phyloP scores from a whole-genome alignment of 345 rosid genomes.

The Arabidopsis arenosa region DNA sequence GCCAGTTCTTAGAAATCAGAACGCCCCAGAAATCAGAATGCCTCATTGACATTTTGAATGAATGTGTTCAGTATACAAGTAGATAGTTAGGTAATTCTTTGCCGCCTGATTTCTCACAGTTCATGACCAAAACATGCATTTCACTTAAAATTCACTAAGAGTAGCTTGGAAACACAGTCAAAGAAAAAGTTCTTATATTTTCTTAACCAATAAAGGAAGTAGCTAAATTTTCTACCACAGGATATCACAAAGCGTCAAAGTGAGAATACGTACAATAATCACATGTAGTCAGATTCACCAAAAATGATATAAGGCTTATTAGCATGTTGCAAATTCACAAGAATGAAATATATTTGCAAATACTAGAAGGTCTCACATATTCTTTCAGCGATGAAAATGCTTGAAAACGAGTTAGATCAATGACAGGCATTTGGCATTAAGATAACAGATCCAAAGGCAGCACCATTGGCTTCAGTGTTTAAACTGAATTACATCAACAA shows the following conservation, averaged over 20 bases:
- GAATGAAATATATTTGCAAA: not conserved
- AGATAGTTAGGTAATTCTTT: not conserved
- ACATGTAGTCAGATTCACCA: not conserved
- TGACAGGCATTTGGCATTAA: not conserved
- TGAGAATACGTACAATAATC: not conserved
- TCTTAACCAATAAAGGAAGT: not conserved
- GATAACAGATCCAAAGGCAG: not conserved
- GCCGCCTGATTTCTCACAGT: not conserved
- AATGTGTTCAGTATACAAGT: not conserved
- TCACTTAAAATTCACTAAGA: not conserved
- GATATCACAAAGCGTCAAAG: not conserved
- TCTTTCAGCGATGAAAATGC: not conserved
- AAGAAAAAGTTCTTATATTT: not conserved
- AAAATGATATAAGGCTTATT: not conserved
- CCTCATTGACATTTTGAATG: not conserved
- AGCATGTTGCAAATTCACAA: not conserved
- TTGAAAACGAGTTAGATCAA: not conserved
- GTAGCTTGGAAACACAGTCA: not conserved
- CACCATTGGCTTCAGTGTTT: not conserved
- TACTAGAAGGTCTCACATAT: not conserved
- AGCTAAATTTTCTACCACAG: not conserved
- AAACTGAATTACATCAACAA: constrained; percentile 9
- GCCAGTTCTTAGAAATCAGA: too few relatives aligned
- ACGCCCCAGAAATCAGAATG: too few relatives aligned
- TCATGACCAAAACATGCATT: constrained; percentile 5